Evolutionary conservation across 768 basidiomycete species (phyloP), one percentile per base, ranked within the genome.

Genomic region (Boletus pseudo-olivaceus): DNA sequence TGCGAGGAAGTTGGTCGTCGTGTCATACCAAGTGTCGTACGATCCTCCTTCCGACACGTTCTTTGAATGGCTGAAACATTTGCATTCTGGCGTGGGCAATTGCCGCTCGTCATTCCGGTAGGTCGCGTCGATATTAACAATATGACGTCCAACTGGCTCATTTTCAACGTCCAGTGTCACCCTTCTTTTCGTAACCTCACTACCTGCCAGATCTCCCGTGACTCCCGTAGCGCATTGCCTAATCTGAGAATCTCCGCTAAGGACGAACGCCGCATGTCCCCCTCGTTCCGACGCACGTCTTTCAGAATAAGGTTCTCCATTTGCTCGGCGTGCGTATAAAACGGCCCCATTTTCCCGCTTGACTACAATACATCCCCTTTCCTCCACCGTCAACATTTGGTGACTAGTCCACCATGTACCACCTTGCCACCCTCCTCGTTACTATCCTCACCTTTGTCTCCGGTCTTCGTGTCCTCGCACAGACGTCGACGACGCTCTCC

Each of bases 401-500:
- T 43, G 7, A 17, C 47, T 33, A 10, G 2, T 53, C 41, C 48
- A 66, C 43, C 33, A 75, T 74, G 73, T 62, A 60, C 51, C 39
- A 37, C 60, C 50, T 63, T 27, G 33, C 62, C 38, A 48, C 57
- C 5, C 40, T 60, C n/a, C 10, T 67, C 45, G 38, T 57, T 39
- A 5, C 57, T 32, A 17, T 59, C 51, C 50, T 65, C 33, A 14
- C 61, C 14, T 39, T 63, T 1, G 17, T 41, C 49, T 53, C 63
- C 32, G 50, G 48, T 39, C 61, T 66, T 15, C 45, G 55, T 33
- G 61, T 57, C 47, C 47, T 55, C 47, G 62, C 69, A 10, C 64
- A 68, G 56, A 55, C 56, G 4, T 5, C 47, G 32, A 32, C 53
- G 39, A 66, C 70, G 6, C 70, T 77, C 43, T 61, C 75, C 9